Evolutionary conservation across 2,329 filamentous ascomycete genomes (phyloP), one percentile per base, ranked within the genome.

Genomic region (Nigrograna mackinnonii): DNA sequence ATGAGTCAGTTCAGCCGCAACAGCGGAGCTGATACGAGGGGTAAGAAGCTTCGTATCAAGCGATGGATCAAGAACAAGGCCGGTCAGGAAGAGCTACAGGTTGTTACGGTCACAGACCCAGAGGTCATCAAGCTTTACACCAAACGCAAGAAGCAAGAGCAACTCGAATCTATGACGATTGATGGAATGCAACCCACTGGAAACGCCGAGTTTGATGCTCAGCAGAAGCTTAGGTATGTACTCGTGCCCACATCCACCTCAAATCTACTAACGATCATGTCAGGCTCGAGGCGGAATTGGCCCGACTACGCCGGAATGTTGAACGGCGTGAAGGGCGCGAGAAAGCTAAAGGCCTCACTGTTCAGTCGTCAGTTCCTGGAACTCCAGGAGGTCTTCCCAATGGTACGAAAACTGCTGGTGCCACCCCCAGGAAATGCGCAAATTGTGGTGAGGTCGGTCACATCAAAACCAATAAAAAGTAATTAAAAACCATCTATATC

Each of bases 401-500:
- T 21, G 64, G 61, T 4, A 65, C 67, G 13, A 73, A 73, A 39
- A 66, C 66, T 22, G 86, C 86, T 22, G 77, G 75, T 24, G 77
- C 77, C 33, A 85, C 83, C 9, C 78, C 79, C 42, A 82, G 95
- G 59, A 97, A 97, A 75, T 99, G 94, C 73, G 94, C 94, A 54
- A 97, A 96, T 70, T 99, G 94, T 72, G 94, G 94, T 37, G 88
- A 94, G 68, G 87, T 95, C 41, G 94, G 94, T 22, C 94, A 99
- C 64, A 99, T 99, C 77, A 96, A 96, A 73, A 97, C 92, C 35
- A 97, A 97, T 77, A 95, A 96, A 76, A 97, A 96, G 90, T 94
- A 46, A 37, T 55, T 36, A n/a, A 22, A 42, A 22, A 33, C 18
- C 22, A 17, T 32, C 19, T 33, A 30, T 30, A 4, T 36, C 24